Conservation (phyloP, 2,329 filamentous ascomycete species). For the Fusarium nanum region DNA sequence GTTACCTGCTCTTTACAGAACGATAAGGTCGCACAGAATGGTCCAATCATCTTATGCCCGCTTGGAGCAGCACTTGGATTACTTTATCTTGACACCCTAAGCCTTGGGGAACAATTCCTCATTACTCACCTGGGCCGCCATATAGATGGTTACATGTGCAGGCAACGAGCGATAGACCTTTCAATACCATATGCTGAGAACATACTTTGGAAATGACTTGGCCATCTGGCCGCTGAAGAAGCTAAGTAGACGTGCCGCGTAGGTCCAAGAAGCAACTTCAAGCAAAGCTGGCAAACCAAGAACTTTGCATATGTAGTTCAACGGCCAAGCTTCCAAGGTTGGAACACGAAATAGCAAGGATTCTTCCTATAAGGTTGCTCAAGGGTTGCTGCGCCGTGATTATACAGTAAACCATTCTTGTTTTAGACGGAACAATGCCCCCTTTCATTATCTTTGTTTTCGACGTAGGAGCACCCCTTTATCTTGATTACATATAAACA, state of each 20-base stretch:
- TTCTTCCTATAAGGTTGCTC: neutral
- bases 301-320: conserved; percentile 6
- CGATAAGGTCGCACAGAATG: too few relatives aligned
- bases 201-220: neutral
- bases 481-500: neutral
- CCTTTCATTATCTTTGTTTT: neutral
- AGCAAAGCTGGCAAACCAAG: neutral
- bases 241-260: neutral
- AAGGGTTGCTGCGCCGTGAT: neutral
- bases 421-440: neutral
- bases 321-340: neutral
- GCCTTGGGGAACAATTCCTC: neutral
- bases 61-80: neutral
- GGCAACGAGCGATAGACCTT: too few relatives aligned
- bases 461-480: neutral
- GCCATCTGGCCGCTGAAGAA: neutral
- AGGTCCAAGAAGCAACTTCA: neutral
- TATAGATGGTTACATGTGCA: neutral
- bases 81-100: neutral
- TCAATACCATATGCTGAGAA: neutral
- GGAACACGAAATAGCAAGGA: neutral
- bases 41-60: neutral
- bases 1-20: too few relatives aligned
- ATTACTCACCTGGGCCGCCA: neutral
- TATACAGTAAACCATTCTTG: neutral